phyloP scores from a whole-genome alignment of 192 early-diverging fungal genomes.

The Coemansia nantahalensis region DNA sequence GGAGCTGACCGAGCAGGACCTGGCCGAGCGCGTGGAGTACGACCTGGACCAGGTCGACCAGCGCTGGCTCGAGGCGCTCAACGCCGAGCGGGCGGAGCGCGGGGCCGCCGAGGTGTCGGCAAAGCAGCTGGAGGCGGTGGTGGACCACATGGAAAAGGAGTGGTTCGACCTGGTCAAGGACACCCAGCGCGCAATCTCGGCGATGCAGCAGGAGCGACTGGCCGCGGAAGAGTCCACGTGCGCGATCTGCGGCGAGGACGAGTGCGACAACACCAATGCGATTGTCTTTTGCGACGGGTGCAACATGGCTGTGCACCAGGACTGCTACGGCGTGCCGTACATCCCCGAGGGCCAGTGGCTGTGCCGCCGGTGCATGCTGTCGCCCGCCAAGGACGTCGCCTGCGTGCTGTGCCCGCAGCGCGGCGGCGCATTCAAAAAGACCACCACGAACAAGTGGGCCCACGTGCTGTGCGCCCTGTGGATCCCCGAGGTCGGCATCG shows the following conservation, averaged over 20 bases:
- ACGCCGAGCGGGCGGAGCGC: constrained; percentile 57
- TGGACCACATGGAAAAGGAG: constrained; percentile 93
- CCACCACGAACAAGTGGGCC: constrained; percentile 89
- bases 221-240: constrained; percentile 84
- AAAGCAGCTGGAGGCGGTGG: constrained; percentile 74
- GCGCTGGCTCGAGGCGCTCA: constrained; percentile 69
- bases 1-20: constrained; percentile 51
- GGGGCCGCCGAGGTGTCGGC: constrained; percentile 13
- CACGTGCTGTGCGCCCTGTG: constrained; percentile 95
- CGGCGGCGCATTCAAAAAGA: constrained; percentile 96
- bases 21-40: constrained; percentile 78
- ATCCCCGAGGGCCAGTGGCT: constrained; percentile 99
- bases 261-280: constrained; percentile 98
- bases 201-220: constrained; percentile 53
- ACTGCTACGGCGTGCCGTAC: constrained; percentile 98
- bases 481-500: constrained; percentile 91
- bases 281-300: constrained; percentile 99
- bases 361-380: constrained; percentile 96
- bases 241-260: constrained; percentile 96
- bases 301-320: constrained; percentile 98
- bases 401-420: constrained; percentile 93
- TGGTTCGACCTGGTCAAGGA: constrained; percentile 95
- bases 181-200: constrained; percentile 64
- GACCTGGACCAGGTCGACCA: constrained; percentile 98
- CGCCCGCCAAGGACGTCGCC: constrained; percentile 81